Evolutionary conservation across 202 grass and related monocot species (phyloP), one percentile per base, ranked within the genome.

Genomic region (Brachypodium distachyon): DNA sequence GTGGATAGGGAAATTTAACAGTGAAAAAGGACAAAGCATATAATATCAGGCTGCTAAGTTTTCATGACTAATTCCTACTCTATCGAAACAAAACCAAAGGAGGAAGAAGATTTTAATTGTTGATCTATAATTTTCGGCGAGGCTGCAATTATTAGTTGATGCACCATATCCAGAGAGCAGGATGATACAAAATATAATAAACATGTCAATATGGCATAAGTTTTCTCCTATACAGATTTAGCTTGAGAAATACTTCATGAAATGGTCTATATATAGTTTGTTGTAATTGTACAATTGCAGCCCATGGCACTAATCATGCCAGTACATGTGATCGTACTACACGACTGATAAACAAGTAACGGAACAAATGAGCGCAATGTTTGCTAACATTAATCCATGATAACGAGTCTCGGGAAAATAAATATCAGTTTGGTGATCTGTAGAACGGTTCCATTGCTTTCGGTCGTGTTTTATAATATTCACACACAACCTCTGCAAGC

Each of bases 11-110:
- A 25, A 54, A 53, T 46, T 67, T 40, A 55, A 9, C 36, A 67
- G 1, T 39, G 53, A 21, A 77, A 34, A 9, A n/a, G 28, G 10
- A 66, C 3, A 9, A 78, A 42, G 4, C 41, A 31, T 54, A 28
- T 65, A 33, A 32, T 52, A 79, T 12, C 33, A 68, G 37, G 53
- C 53, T 60, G 54, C 17, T 33, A 70, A 21, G 66, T 70, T 49
- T 26, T 37, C 42, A 21, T 26, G 54, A 80, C 32, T 59, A 27
- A 18, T 44, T 63, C 26, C 9, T 80, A 53, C 59, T 66, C 34
- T 43, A 19, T 5, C 8, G 39, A 54, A 73, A 54, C 44, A 73
- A 82, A 12, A 82, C 62, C n/a, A n/a, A n/a, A n/a, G n/a, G n/a
- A n/a, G n/a, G n/a, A n/a, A n/a, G n/a, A n/a, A n/a, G n/a, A n/a